Base-by-base conservation (phyloP, 148 eudicot species). In the Mesembryanthemum crystallinum region DNA sequence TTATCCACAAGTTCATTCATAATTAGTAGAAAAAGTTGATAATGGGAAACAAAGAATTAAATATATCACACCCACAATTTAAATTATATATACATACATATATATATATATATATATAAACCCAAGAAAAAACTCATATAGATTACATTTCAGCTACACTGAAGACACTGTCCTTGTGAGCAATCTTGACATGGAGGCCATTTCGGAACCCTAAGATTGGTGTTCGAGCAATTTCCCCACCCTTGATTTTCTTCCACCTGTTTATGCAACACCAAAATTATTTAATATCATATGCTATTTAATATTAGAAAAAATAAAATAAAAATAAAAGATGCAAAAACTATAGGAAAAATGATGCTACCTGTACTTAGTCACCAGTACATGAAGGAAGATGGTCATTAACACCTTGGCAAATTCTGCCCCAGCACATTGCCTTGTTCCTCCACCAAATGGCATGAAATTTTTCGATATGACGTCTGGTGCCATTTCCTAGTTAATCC, bases 401-500 rank as follows among this genome's bases (percentile, higher is more conserved):
- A 82, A 59, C 3, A 75, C 80, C 69, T 80, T 85, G 23, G 85
- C 75, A 43, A 79, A 85, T 30, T 85, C 85, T 21, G 82, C 85
- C 28, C 88, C 88, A 2, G 88, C 83, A 42, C 88, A 85, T 72
- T 85, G 85, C 72, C 88, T 82, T 3, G 79, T 82, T 52, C 88
- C 88, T 73, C 85, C 83, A 0, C 85, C 85, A 23, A 85, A 85
- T 57, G 88, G 88, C 81, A 67, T 85, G 68, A 82, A 85, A 23
- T 82, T 85, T 73, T 77, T 82, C 12, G 77, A 73, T 35, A 74
- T 75, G 10, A 72, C 75, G 33, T 82, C 78, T 8, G 72, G 60
- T 7, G 72, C 74, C 73, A 82, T 69, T 30, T 77, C 78, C 85
- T 85, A 20, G 33, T 60, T 45, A 3, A 33, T 4, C 24, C 71